Evolutionary conservation across 495 filamentous ascomycete genomes (phyloP), one percentile per base, ranked within the genome.

Genomic region (Staphylotrichum longicolle): DNA sequence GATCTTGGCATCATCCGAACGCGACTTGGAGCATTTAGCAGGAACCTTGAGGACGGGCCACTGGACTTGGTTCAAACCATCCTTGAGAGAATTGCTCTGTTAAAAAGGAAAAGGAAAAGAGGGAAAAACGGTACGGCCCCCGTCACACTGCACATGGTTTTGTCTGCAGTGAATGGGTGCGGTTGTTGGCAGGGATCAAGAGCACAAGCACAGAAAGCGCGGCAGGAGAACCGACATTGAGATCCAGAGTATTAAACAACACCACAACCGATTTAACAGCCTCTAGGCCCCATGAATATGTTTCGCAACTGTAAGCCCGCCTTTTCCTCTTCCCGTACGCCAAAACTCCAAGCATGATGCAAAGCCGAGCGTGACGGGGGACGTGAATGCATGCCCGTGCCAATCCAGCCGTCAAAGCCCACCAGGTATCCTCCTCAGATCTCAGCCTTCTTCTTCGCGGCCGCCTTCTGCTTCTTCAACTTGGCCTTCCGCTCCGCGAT

Each of bases 401-500:
- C n/a, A 7, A 42, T 30, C 27, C 42, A 10, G 27, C 46, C 60
- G 20, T 32, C 40, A 56, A 39, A 40, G 42, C 37, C 27, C 51
- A 32, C 15, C 50, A 20, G 2, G 12, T 12, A 10, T 39, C 11
- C 2, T 4, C 46, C 15, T 63, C 51, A 72, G 35, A 66, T 49
- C 32, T 73, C 69, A 40, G 63, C 69, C 65, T 69, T 69, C 64
- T 69, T 71, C 64, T 77, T 83, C 61, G 84, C 83, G 71, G 86
- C 85, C 68, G 82, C 79, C 58, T 83, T 85, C 64, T 83, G 80
- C 71, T 82, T 83, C 75, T 74, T 82, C 57, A 85, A 68, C 60
- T 73, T 81, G 60, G 85, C 83, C 76, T 88, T 88, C 57, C 81
- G 76, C 35, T 75, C 75, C 44, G 83, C 78, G 54, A 86, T 78